phyloP scores from a whole-genome alignment of 2,329 filamentous ascomycete genomes.

The Aspergillus oerlinghausenensis region DNA sequence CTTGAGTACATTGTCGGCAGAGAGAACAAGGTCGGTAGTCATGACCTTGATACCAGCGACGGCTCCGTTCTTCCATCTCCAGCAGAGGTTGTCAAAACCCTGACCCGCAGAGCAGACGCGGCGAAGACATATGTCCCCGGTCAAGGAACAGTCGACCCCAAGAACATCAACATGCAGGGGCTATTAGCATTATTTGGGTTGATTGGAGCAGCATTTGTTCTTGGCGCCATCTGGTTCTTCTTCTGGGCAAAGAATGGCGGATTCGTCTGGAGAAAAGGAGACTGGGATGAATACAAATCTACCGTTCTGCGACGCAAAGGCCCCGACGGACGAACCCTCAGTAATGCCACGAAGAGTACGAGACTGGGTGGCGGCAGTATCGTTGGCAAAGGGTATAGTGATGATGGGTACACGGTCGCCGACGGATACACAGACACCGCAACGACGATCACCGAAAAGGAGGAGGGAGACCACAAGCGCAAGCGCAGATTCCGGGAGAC shows the following conservation, averaged over 20 bases:
- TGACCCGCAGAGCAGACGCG: conserved; percentile 25
- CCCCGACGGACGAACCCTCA: conserved; percentile 80
- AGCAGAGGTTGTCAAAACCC: conserved; percentile 21
- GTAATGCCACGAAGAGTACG: conserved; percentile 76
- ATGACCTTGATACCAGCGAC: neutral
- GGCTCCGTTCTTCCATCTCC: conserved; percentile 10
- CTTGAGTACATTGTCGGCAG: conserved; percentile 11
- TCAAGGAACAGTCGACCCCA: conserved; percentile 37
- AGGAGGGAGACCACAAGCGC: conserved; percentile 21
- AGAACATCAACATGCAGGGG: conserved; percentile 49
- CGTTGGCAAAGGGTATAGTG: conserved; percentile 60
- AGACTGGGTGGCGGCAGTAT: conserved; percentile 80
- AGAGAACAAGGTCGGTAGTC: conserved; percentile 8
- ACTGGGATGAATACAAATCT: conserved; percentile 98
- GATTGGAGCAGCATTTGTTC: conserved; percentile 70
- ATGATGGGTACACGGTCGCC: conserved; percentile 54
- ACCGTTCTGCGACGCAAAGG: conserved; percentile 86
- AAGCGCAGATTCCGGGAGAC: conserved; percentile 35
- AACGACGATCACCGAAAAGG: conserved; percentile 37
- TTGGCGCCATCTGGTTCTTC: conserved; percentile 90
- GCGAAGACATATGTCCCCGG: conserved; percentile 25
- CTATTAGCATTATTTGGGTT: conserved; percentile 84
- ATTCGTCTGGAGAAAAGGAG: conserved; percentile 75
- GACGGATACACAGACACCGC: conserved; percentile 40
- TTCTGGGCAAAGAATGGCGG: conserved; percentile 97